These are phyloP conservation scores for Aspergillus bombycis DNA, from an alignment of 2,329 filamentous ascomycete genomes.

Conservation along the genomic window DNA sequence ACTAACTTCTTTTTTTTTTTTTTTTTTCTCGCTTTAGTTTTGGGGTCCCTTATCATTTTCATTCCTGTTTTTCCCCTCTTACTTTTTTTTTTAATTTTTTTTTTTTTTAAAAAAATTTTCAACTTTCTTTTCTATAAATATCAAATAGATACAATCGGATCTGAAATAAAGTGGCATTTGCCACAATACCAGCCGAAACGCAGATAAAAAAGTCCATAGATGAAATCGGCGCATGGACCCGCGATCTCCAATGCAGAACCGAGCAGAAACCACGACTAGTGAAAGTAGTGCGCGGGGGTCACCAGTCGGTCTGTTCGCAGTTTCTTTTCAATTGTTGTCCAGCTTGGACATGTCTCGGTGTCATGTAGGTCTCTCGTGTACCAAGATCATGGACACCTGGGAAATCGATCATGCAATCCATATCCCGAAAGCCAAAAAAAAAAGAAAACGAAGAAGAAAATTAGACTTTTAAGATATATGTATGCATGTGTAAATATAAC, in stretches of 20 bases:
- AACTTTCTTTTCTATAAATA: not conserved
- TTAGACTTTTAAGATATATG: not conserved
- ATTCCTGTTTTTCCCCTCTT: not conserved
- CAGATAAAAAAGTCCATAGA: not conserved
- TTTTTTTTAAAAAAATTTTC: not conserved
- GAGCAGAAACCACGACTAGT: constrained; percentile 9
- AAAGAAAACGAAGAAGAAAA: not conserved
- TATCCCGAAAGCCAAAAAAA: not conserved
- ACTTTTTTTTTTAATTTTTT: not conserved
- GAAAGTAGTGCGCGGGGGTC: constrained; percentile 8
- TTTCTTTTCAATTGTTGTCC: not conserved
- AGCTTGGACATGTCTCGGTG: not conserved
- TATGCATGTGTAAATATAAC: not conserved
- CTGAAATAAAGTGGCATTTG: not conserved
- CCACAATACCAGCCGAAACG: not conserved
- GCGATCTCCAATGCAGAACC: constrained; percentile 13
- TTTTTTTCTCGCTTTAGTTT: not conserved
- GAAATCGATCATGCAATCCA: not conserved
- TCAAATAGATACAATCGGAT: not conserved
- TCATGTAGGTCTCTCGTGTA: not conserved
- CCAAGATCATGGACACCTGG: not conserved
- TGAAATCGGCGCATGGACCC: constrained; percentile 6
- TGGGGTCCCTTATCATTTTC: not conserved
- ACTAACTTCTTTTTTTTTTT: not conserved
- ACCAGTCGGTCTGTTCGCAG: constrained; percentile 12